Evolutionary conservation across 768 basidiomycete species (phyloP).

Genomic region (Lanmaoa pseudosensibilis): DNA sequence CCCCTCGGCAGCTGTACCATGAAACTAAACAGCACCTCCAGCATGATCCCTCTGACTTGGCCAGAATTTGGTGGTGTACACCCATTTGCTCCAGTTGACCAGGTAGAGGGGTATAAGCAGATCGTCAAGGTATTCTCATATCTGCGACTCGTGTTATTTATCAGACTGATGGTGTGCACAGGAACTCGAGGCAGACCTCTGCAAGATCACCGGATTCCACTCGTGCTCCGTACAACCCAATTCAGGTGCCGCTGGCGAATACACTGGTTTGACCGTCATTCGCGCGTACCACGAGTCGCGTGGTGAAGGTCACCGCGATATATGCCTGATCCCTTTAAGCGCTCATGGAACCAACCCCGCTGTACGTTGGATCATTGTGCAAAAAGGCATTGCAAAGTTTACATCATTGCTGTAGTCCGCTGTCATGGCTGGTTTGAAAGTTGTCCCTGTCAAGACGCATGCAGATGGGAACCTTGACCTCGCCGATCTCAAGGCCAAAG

Average conservation of each 20-base stretch:
- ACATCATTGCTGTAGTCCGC: constrained; percentile 64
- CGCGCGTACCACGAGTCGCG: constrained; percentile 91
- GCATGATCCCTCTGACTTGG: constrained; percentile 96
- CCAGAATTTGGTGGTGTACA: constrained; percentile 89
- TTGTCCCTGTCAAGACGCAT: constrained; percentile 91
- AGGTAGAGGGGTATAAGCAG: constrained; percentile 82
- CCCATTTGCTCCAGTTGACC: constrained; percentile 88
- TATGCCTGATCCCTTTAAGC: constrained; percentile 92
- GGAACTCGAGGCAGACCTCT: constrained; percentile 91
- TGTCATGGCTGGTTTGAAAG: constrained; percentile 95
- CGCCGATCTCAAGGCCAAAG: constrained; percentile 80
- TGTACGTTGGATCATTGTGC: constrained; percentile 44
- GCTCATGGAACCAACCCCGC: constrained; percentile 99
- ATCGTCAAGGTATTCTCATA: constrained; percentile 64
- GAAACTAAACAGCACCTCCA: constrained; percentile 98
- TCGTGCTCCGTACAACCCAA: constrained; percentile 98
- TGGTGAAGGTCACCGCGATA: constrained; percentile 80
- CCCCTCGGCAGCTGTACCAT: constrained; percentile 94
- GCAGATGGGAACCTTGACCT: constrained; percentile 88
- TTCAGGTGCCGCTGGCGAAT: constrained; percentile 97
- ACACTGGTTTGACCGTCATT: constrained; percentile 92
- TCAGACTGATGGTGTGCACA: constrained; percentile 31
- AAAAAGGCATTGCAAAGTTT: constrained; percentile 7
- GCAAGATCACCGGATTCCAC: constrained; percentile 95
- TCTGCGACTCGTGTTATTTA: neutral